Percentiles rank a stretch among this genome's conserved stretches.
These are phyloP conservation scores for Phytophthora pseudosyringae DNA, from an alignment of 352 stramenopile species.

Conservation along the genomic window DNA sequence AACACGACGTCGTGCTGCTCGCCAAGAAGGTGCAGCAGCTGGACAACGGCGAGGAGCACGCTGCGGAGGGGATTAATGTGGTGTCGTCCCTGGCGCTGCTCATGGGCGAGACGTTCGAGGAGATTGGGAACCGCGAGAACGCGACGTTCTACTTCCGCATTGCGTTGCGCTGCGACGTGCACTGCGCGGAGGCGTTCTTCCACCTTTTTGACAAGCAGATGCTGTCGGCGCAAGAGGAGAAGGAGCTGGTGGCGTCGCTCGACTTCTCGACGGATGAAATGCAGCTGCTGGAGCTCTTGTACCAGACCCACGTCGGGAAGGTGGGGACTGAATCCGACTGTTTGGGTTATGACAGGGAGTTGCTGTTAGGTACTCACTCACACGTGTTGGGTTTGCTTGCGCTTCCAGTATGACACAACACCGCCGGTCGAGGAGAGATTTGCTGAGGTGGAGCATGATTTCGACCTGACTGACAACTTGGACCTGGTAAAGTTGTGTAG, in stretches of 20 bases:
- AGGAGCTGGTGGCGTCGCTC: constrained; percentile 68
- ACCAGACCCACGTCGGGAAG: constrained; percentile 75
- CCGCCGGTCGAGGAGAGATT: constrained; percentile 71
- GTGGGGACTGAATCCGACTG: constrained; percentile 18
- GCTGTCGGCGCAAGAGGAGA: constrained; percentile 73
- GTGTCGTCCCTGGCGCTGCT: constrained; percentile 82
- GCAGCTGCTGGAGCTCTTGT: constrained; percentile 65
- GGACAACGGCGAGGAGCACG: constrained; percentile 28
- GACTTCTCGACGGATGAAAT: constrained; percentile 71
- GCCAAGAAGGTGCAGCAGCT: constrained; percentile 46
- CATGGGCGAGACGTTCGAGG: constrained; percentile 85
- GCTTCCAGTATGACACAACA: constrained; percentile 62
- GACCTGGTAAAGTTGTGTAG: constrained; percentile 54
- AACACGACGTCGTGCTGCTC: constrained; percentile 63
- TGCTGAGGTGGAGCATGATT: constrained; percentile 55
- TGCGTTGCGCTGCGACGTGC: constrained; percentile 82
- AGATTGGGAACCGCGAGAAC: constrained; percentile 84
- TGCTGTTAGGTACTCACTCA: background rate
- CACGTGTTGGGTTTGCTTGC: background rate
- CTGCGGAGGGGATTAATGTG: constrained; percentile 62
- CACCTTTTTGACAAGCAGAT: constrained; percentile 89
- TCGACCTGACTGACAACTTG: constrained; percentile 63
- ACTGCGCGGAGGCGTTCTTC: constrained; percentile 86
- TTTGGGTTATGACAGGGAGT: background rate
- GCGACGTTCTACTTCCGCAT: constrained; percentile 78